Percentiles rank a stretch among this genome's conserved stretches.
phyloP scores from a whole-genome alignment of 495 filamentous ascomycete species.

The Xylona heveae region DNA sequence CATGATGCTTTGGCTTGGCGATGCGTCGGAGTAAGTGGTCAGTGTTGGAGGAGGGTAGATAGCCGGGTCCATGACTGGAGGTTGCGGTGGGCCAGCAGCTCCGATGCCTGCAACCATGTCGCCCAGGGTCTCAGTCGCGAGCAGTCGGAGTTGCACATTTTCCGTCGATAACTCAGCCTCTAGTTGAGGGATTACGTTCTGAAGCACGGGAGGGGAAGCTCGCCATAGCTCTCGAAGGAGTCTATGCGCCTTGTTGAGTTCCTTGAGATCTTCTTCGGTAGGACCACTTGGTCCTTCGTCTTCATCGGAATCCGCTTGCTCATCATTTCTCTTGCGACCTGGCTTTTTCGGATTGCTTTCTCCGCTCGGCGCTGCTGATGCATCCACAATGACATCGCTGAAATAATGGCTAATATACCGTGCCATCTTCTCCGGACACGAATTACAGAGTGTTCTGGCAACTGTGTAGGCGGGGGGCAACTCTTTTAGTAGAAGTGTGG shows the following conservation, averaged over 20 bases:
- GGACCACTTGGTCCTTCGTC: constrained; percentile 36
- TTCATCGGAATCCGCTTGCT: constrained; percentile 51
- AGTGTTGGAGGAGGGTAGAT: constrained; percentile 59
- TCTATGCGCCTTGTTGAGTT: constrained; percentile 72
- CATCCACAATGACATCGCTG: constrained; percentile 83
- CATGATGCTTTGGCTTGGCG: constrained; percentile 38
- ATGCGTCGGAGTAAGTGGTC: constrained; percentile 27
- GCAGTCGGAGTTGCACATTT: constrained; percentile 59
- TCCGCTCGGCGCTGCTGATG: constrained; percentile 29
- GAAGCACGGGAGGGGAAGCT: constrained; percentile 67
- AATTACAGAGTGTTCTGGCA: constrained; percentile 83
- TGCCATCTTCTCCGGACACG: constrained; percentile 82
- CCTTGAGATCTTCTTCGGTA: constrained; percentile 64
- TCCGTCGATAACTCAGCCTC: constrained; percentile 85
- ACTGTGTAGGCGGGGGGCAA: constrained; percentile 85
- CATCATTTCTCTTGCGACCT: constrained; percentile 24
- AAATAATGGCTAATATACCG: constrained; percentile 90
- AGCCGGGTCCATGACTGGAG: constrained; percentile 50
- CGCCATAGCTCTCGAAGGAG: constrained; percentile 88
- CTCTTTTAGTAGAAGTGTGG: constrained; percentile 61
- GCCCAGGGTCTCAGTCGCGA: constrained; percentile 83
- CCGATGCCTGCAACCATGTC: constrained; percentile 87
- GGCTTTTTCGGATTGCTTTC: constrained; percentile 17
- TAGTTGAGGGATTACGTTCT: constrained; percentile 83
- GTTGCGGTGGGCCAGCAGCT: constrained; percentile 60